These are phyloP conservation scores for Starmera stellimalicola DNA, from an alignment of 1,139 yeast species.

Conservation along the genomic window DNA sequence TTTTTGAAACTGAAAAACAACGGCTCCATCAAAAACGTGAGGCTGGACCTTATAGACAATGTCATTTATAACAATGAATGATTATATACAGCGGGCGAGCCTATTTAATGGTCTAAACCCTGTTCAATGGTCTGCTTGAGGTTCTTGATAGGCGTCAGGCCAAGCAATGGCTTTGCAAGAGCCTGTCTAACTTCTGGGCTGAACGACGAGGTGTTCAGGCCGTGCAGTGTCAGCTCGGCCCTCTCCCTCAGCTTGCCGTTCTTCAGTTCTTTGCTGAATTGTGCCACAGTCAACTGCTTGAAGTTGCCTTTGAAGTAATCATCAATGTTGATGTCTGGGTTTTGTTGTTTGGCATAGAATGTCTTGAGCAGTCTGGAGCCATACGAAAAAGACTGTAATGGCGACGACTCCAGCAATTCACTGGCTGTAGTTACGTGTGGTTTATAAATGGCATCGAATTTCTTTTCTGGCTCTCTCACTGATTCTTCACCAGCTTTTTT, in stretches of 20 bases:
- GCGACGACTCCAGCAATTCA: not conserved
- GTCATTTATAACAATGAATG: slow-evolving; percentile 12
- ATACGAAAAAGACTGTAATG: not conserved
- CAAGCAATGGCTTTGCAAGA: slow-evolving; percentile 16
- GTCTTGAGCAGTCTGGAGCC: slow-evolving; percentile 1
- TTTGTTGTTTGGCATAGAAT: not conserved
- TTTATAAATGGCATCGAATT: not conserved
- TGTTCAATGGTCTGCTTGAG: slow-evolving; percentile 1
- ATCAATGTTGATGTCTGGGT: slow-evolving; percentile 7
- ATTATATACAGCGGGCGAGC: not conserved
- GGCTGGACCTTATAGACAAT: slow-evolving; percentile 35
- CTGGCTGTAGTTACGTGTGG: not conserved
- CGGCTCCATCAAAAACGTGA: slow-evolving; percentile 34
- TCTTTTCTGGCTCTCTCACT: not conserved
- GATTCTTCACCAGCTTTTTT: too few species aligned
- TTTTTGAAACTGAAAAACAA: slow-evolving; percentile 34
- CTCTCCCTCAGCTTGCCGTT: slow-evolving; percentile 12
- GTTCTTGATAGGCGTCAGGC: slow-evolving; percentile 15
- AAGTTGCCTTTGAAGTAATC: slow-evolving; percentile 13
- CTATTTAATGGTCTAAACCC: not conserved
- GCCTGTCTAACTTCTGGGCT: slow-evolving; percentile 11
- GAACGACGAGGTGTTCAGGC: slow-evolving; percentile 12
- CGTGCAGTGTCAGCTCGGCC: slow-evolving; percentile 14
- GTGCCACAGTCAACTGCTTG: not conserved
- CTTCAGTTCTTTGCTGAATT: slow-evolving; percentile 7